phyloP scores from a whole-genome alignment of 2,329 filamentous ascomycete species.

The Diaporthe citri region DNA sequence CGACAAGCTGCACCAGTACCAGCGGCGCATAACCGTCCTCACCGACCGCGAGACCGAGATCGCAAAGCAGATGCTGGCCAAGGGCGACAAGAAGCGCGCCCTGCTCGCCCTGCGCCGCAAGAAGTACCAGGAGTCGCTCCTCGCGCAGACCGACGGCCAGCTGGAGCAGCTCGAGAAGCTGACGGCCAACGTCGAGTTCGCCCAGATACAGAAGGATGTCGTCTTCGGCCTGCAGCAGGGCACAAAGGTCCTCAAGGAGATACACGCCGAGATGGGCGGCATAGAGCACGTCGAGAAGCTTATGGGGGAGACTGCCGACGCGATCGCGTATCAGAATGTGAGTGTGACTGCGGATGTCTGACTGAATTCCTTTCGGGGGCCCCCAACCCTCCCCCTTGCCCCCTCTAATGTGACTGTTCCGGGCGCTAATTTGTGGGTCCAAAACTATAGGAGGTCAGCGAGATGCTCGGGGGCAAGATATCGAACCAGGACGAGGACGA shows the following conservation, averaged over 20 bases:
- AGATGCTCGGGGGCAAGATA: conserved; percentile 89
- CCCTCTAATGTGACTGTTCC: neutral
- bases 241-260: conserved; percentile 88
- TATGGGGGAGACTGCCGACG: conserved; percentile 92
- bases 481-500: conserved; percentile 97
- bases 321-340: conserved; percentile 90
- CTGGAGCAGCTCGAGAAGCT: conserved; percentile 94
- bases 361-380: neutral
- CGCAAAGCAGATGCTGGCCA: conserved; percentile 83
- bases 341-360: conserved; percentile 42
- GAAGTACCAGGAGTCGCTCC: conserved; percentile 94
- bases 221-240: conserved; percentile 93
- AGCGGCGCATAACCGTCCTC: conserved; percentile 87
- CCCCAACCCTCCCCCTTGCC: neutral
- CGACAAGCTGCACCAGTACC: conserved; percentile 97
- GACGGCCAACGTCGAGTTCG: conserved; percentile 92
- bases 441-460: conserved; percentile 81
- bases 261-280: conserved; percentile 95
- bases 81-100: conserved; percentile 83
- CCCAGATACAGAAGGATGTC: conserved; percentile 96
- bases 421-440: conserved; percentile 26
- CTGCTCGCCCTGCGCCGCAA: conserved; percentile 91
- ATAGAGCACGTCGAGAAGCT: conserved; percentile 94
- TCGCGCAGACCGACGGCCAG: conserved; percentile 91
- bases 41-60: conserved; percentile 90